Evolutionary conservation across 306 rosid species (phyloP), one percentile per base, ranked within the genome.

Genomic region (Gleditsia sinensis): DNA sequence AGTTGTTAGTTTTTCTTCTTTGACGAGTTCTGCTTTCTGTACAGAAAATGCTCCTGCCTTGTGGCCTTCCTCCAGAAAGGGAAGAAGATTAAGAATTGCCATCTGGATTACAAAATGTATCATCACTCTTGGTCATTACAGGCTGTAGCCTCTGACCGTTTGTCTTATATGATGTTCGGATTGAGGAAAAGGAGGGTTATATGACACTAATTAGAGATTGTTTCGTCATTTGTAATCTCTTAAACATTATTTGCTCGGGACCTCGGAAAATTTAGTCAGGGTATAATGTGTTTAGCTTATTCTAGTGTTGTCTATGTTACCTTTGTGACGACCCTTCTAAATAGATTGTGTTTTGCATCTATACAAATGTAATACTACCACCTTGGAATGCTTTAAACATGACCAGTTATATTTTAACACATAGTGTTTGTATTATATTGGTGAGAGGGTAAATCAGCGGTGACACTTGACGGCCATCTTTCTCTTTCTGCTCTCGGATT

Each of bases 21-120:
- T 67, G 70, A 73, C 56, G 53, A 75, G 40, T 75, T 69, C 17
- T 73, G 72, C 32, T 60, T 40, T 56, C 17, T 75, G 25, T 51
- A 82, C 88, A 91, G 98, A 93, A 89, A 86, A 93, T 93, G 98
- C 96, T 93, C 32, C 75, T 93, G 83, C 98, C 98, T 33, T 93
- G 98, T 33, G 97, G 98, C 58, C 86, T 92, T 58, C 96, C 97
- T 58, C 97, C 98, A 1, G 98, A 93, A 62, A 89, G 94, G 77
- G 97, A 93, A 77, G 94, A 93, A 33, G 98, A 93, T 62, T 91
- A 79, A 85, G 79, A 57, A 17, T 73, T 32, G 5, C 50, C 13
- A 60, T 75, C 48, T 45, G 62, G 64, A 16, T 25, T 23, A 55
- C 60, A 65, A 9, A 50, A 20, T 42, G 69, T 28, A 43, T 71